Base-by-base conservation (phyloP, 2,329 filamentous ascomycete species). In the Aspergillus ibericus region DNA sequence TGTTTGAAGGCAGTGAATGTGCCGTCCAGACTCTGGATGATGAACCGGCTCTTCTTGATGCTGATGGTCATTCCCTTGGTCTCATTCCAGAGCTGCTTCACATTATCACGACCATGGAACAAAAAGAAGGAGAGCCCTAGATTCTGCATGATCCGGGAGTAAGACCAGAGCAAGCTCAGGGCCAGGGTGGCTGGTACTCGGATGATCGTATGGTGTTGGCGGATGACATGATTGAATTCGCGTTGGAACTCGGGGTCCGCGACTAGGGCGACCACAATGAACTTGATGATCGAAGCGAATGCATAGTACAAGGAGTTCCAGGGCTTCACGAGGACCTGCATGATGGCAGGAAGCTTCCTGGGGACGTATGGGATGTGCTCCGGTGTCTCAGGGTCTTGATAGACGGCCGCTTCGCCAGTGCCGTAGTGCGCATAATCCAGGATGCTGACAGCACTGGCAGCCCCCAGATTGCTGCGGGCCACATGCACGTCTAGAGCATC, bases 201-300 rank as follows among this genome's bases (percentile, higher is more conserved):
- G 10, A 81, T 49, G 20, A 76, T 48, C 3, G 60, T 61, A 12
- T 74, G 73, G 22, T 75, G 73, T 18, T 63, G 53, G 46, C 69
- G 66, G 53, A 81, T 72, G 50, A 78, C 75, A 64, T 79, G 78
- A 57, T 79, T 74, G 47, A 83, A 72, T 55, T 83, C 81, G 59
- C 80, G 72, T 61, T 83, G 78, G 59, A 80, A 82, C 61, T 83
- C 81, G 0, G 80, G 76, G 63, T 83, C 81, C 2, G 81, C 81
- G 61, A 83, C 76, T 18, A 81, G 70, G 10, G 81, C 79, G 44
- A 83, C 75, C 7, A 81, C 70, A 34, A 81, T 70, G 63, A 83
- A 82, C 54, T 83, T 83, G 59, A 80, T 68, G 55, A 75, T 71
- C 2, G 74, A 69, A 1, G 79, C 78, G 1, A 79, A 40, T 3